These are phyloP conservation scores for Diaporthe humulicola DNA, from an alignment of 2,329 filamentous ascomycete species.

Conservation along the genomic window DNA sequence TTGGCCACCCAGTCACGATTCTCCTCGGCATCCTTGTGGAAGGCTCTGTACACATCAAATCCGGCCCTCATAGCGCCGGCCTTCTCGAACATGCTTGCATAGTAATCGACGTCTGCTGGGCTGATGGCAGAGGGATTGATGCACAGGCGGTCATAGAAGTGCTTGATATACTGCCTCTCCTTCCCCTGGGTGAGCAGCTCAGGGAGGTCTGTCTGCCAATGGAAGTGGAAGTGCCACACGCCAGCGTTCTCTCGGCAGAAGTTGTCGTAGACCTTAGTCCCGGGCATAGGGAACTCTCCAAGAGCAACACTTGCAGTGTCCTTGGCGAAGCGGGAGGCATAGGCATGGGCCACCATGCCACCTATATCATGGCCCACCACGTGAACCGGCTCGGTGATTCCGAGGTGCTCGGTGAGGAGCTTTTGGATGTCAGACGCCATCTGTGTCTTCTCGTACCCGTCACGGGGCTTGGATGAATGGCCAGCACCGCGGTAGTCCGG, in stretches of 20 bases:
- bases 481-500: neutral
- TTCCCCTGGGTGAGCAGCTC: slow-evolving; percentile 45
- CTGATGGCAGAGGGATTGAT: slow-evolving; percentile 54
- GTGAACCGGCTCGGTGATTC: neutral
- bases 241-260: neutral
- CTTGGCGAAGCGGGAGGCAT: neutral
- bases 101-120: slow-evolving; percentile 53
- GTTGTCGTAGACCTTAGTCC: neutral
- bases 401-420: neutral
- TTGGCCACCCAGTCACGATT: slow-evolving; percentile 46
- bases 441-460: slow-evolving; percentile 1
- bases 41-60: slow-evolving; percentile 51
- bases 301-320: neutral
- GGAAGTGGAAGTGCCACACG: slow-evolving; percentile 10
- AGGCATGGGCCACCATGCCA: neutral
- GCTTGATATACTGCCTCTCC: slow-evolving; percentile 57
- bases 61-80: slow-evolving; percentile 51
- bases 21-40: slow-evolving; percentile 50
- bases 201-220: neutral
- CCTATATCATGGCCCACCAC: slow-evolving; percentile 1
- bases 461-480: neutral
- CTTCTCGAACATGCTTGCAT: slow-evolving; percentile 51
- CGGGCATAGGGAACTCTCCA: neutral
- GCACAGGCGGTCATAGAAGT: slow-evolving; percentile 56
- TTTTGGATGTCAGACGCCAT: neutral